A percentile compares a stretch with the other conserved stretches of the same genome.
These are phyloP conservation scores for Ulvella scutata DNA, from an alignment of 139 green algal species.

Conservation along the genomic window DNA sequence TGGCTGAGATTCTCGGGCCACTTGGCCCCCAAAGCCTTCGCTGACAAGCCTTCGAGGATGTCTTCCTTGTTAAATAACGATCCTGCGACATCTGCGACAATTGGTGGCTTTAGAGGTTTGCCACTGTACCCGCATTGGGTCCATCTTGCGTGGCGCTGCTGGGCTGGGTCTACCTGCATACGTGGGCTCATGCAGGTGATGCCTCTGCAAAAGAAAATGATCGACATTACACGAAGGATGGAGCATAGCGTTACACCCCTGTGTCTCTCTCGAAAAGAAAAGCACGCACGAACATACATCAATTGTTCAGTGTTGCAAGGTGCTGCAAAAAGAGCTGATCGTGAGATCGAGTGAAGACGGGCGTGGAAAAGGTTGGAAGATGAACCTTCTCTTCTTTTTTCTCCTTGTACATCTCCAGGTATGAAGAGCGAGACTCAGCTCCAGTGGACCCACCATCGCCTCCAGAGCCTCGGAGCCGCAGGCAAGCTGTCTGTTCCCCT, in stretches of 20 bases:
- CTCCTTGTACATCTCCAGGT: conserved; percentile 77
- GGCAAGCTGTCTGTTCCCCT: too few species aligned
- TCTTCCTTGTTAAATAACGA: conserved; percentile 40
- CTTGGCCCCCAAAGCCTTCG: neutral
- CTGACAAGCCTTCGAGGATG: conserved; percentile 25
- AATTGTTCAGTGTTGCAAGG: neutral
- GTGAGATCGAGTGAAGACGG: too few species aligned
- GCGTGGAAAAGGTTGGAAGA: neutral
- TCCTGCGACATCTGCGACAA: conserved; percentile 64
- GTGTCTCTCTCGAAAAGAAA: too few species aligned
- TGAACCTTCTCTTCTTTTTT: conserved; percentile 58
- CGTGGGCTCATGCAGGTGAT: too few species aligned
- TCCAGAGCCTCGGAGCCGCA: conserved; percentile 46
- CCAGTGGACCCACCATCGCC: conserved; percentile 81
- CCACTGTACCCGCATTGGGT: conserved; percentile 58
- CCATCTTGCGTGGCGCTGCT: conserved; percentile 49
- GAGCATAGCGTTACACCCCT: neutral
- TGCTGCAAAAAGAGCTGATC: neutral
- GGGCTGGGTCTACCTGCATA: conserved; percentile 45
- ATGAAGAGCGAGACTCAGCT: conserved; percentile 64
- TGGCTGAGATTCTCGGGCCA: neutral
- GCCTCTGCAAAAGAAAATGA: neutral
- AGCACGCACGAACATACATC: neutral
- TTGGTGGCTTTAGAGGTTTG: conserved; percentile 45
- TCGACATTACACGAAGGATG: too few species aligned